Evolutionary conservation across 2,329 filamentous ascomycete species (phyloP).

Genomic region (Neopestalotiopsis sp.): DNA sequence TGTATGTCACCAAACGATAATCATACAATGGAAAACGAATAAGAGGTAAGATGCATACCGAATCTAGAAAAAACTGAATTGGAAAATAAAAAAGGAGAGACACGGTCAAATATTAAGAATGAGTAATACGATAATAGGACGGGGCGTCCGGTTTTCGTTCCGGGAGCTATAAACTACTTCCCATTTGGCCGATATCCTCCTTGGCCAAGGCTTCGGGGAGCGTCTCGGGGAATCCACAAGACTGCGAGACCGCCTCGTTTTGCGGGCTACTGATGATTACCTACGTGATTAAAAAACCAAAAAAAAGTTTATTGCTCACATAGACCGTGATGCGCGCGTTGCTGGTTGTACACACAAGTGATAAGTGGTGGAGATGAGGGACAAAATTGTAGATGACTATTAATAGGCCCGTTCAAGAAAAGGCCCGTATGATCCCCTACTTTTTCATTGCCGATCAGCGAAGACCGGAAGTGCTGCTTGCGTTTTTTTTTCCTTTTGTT

Average conservation of each 20-base stretch:
- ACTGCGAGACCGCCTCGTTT: slow-evolving; percentile 8
- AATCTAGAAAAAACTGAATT: not conserved
- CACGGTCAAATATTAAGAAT: slow-evolving; percentile 3
- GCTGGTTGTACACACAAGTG: not conserved
- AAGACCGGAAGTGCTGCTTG: not conserved
- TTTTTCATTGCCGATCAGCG: not conserved
- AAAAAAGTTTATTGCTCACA: not conserved
- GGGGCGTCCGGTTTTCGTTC: slow-evolving; percentile 18
- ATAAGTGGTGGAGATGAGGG: not conserved
- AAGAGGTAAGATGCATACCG: not conserved
- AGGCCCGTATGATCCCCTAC: not conserved
- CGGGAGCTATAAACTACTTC: not conserved
- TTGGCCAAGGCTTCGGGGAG: slow-evolving; percentile 2
- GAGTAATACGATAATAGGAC: slow-evolving; percentile 19
- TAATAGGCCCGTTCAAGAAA: not conserved
- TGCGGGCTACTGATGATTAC: not conserved
- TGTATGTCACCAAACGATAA: not conserved
- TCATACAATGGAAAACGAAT: not conserved
- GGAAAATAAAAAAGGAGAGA: not conserved
- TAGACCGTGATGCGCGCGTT: not conserved
- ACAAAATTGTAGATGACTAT: slow-evolving; percentile 5
- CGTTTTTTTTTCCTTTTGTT: not conserved
- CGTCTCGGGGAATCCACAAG: not conserved
- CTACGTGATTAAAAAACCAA: not conserved
- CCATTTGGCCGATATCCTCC: not conserved